Base-by-base conservation (phyloP, 2,329 filamentous ascomycete species). In the Fusarium armeniacum region DNA sequence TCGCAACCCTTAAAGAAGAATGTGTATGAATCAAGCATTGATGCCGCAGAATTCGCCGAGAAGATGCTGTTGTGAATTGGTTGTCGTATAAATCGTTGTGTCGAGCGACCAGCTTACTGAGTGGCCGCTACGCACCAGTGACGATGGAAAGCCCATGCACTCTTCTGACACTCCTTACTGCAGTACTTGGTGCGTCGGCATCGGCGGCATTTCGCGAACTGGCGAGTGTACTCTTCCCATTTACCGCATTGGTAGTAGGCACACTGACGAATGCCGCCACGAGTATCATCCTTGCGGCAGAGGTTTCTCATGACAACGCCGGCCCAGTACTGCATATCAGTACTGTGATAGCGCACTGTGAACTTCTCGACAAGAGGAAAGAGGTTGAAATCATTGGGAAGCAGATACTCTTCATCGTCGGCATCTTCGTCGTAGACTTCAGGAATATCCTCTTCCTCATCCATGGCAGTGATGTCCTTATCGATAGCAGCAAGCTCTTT, bases 111-210 rank as follows among this genome's bases (percentile, higher is more conserved):
- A 52, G 47, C 56, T 65, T 79, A 87, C 81, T 86, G 84, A 35
- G 86, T 83, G 51, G 92, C 92, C 63, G 91, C 90, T 62, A 96
- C 91, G 79, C 96, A 99, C 96, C 96, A 99, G 82, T 98, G 97
- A 65, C 96, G 90, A 79, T 99, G 96, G 81, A 94, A 98, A 30
- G 96, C 94, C 96, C 96, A 99, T 12, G 96, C 97, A 74, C 93
- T 97, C 85, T 98, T 98, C 82, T 99, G 96, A 81, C 96, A 99
- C 81, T 99, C 96, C 82, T 99, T 99, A 87, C 94, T 98, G 89
- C 96, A 99, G 83, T 98, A 98, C 81, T 99, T 99, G 67, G 96
- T 99, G 71, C 96, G 90, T 73, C 96, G 90, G 83, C 96, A 99
- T 70, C 96, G 91, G 71, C 96, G 91, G 82, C 96, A 99, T 82